These are phyloP conservation scores for Vairimorpha ceranae DNA, from an alignment of 371 early-diverging fungal genomes.

Conservation along the genomic window DNA sequence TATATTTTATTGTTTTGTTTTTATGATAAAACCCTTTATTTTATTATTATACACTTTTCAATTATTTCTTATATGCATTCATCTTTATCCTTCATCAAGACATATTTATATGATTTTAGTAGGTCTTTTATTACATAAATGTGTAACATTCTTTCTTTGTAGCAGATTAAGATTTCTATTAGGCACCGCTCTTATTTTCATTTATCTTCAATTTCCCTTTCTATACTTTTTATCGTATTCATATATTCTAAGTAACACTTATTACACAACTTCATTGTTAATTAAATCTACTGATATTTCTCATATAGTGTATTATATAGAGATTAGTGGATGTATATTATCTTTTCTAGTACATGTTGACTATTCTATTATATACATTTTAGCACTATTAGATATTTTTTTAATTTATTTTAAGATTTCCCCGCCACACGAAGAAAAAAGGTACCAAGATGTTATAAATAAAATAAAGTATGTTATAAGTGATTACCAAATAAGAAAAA, in stretches of 20 bases:
- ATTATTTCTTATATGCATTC: background rate
- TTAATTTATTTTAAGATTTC: no score
- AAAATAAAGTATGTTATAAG: background rate
- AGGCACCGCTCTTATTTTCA: background rate
- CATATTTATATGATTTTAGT: background rate
- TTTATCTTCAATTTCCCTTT: background rate
- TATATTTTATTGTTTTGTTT: background rate
- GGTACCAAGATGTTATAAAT: background rate
- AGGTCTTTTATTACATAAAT: background rate
- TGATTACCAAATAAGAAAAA: background rate
- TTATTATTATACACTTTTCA: background rate
- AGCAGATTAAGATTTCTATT: background rate
- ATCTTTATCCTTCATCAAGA: background rate
- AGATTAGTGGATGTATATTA: background rate
- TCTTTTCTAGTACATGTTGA: background rate
- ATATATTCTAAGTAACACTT: slow-evolving; percentile 6
- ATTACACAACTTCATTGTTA: background rate
- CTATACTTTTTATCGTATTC: background rate
- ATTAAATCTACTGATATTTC: background rate
- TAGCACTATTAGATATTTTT: background rate
- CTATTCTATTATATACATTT: background rate
- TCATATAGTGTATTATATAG: background rate
- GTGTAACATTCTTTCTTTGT: background rate
- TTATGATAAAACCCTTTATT: background rate
- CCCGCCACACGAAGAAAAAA: background rate